Evolutionary conservation across 1,139 yeast genomes (phyloP).

Genomic region (Groenewaldozyma sp.): DNA sequence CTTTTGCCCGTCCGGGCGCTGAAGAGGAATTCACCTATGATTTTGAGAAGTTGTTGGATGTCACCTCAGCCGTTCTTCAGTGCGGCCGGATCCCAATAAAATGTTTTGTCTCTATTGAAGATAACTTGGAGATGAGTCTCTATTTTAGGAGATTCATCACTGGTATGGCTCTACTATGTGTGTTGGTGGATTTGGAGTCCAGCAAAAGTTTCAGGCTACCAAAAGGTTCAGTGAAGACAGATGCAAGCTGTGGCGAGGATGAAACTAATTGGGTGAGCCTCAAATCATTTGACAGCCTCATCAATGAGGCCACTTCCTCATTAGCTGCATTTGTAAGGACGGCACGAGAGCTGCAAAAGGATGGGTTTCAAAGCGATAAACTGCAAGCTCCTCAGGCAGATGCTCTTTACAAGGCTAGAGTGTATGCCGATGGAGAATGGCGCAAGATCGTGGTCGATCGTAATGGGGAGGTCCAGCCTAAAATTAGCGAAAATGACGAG

Average conservation of each 20-base stretch:
- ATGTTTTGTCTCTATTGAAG: not conserved
- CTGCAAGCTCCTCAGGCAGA: not conserved
- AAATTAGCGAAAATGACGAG: not conserved
- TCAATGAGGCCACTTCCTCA: not conserved
- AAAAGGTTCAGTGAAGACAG: not conserved
- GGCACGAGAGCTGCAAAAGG: not conserved
- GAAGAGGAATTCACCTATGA: not conserved
- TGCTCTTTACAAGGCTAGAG: not conserved
- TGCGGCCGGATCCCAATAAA: not conserved
- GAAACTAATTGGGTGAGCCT: not conserved
- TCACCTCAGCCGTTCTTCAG: not conserved
- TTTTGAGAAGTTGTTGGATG: not conserved
- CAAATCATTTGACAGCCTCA: not conserved
- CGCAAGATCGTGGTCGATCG: not conserved
- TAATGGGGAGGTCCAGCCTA: not conserved
- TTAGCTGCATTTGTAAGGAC: not conserved
- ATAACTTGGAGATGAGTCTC: not conserved
- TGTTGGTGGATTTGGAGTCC: not conserved
- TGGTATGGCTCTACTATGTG: not conserved
- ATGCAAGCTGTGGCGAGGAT: not conserved
- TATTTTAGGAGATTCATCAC: not conserved
- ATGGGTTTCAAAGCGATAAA: not conserved
- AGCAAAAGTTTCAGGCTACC: not conserved
- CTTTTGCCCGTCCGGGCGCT: not conserved
- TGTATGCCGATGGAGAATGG: not conserved